Evolutionary conservation across 805 yeast genomes (phyloP).

Genomic region (Schizosaccharomyces japonicus): DNA sequence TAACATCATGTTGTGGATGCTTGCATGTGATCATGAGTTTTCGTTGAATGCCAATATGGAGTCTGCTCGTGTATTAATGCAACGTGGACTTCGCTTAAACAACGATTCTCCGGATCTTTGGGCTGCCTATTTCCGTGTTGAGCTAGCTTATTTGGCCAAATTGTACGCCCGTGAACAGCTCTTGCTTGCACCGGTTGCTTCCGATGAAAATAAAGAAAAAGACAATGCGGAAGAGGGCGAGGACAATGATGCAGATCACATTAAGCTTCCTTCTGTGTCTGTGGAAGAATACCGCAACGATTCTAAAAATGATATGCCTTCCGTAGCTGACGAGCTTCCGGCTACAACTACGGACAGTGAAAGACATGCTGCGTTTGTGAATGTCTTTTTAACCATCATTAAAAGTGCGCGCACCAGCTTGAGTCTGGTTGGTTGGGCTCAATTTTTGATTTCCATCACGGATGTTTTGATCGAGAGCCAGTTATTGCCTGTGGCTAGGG

Average conservation of each 20-base stretch:
- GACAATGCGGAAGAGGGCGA: slow-evolving; percentile 14
- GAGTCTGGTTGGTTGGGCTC: too few species aligned
- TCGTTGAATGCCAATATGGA: slow-evolving; percentile 71
- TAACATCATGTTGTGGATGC: slow-evolving; percentile 72
- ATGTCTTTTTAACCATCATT: neutral
- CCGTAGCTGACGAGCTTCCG: neutral
- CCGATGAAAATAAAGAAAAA: slow-evolving; percentile 10
- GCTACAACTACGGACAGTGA: neutral
- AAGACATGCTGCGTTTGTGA: neutral
- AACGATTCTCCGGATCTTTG: slow-evolving; percentile 49
- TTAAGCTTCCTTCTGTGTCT: slow-evolving; percentile 7
- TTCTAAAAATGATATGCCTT: neutral
- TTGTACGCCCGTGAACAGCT: slow-evolving; percentile 63
- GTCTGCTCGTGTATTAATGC: slow-evolving; percentile 69
- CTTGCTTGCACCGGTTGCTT: slow-evolving; percentile 15
- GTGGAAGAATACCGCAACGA: neutral
- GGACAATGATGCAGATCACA: slow-evolving; percentile 16
- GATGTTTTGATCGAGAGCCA: neutral
- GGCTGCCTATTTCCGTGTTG: slow-evolving; percentile 71
- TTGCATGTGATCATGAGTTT: slow-evolving; percentile 83
- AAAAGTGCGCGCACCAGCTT: neutral
- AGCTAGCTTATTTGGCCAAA: slow-evolving; percentile 63
- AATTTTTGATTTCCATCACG: neutral
- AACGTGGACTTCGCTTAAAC: slow-evolving; percentile 65
- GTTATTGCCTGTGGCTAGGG: neutral